Conservation (phyloP, 2,329 filamentous ascomycete species). For the Hirsutella minnesotensis region DNA sequence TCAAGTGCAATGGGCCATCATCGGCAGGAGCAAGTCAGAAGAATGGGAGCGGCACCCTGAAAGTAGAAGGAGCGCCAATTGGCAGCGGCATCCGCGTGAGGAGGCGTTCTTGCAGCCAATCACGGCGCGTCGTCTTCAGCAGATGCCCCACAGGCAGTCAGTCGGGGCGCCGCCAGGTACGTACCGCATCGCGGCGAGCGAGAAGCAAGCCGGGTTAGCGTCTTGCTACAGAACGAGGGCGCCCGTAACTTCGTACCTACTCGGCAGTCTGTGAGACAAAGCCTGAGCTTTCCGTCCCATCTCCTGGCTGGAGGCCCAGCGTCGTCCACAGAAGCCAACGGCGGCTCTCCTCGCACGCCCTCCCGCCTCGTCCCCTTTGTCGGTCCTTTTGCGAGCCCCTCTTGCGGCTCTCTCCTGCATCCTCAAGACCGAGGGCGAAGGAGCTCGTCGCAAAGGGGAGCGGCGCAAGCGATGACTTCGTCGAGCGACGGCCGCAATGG, state of each 20-base stretch:
- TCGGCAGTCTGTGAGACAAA: too few relatives aligned
- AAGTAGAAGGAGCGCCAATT: neutral
- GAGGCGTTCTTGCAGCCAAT: conserved; percentile 8
- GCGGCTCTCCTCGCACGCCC: neutral
- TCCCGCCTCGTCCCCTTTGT: neutral
- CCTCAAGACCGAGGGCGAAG: conserved; percentile 30
- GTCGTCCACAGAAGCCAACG: neutral
- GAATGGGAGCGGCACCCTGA: neutral
- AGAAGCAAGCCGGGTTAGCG: neutral
- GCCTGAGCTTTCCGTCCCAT: too few relatives aligned
- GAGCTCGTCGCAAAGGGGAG: conserved; percentile 35
- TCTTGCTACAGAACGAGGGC: neutral
- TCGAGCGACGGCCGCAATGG: conserved; percentile 31
- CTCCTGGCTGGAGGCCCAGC: neutral
- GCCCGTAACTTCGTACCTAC: too few relatives aligned
- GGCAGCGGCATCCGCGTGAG: neutral
- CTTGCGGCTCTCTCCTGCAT: neutral
- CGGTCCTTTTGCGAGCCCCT: neutral
- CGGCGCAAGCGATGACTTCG: conserved; percentile 46
- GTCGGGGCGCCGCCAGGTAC: too few relatives aligned
- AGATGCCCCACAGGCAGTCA: neutral
- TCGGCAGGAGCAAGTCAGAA: neutral
- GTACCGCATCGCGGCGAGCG: too few relatives aligned
- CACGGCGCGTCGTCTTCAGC: conserved; percentile 6
- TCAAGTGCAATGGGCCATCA: too few relatives aligned